These are phyloP conservation scores for Megacollybia platyphylla DNA, from an alignment of 1,284 basidiomycete species.

Conservation along the genomic window DNA sequence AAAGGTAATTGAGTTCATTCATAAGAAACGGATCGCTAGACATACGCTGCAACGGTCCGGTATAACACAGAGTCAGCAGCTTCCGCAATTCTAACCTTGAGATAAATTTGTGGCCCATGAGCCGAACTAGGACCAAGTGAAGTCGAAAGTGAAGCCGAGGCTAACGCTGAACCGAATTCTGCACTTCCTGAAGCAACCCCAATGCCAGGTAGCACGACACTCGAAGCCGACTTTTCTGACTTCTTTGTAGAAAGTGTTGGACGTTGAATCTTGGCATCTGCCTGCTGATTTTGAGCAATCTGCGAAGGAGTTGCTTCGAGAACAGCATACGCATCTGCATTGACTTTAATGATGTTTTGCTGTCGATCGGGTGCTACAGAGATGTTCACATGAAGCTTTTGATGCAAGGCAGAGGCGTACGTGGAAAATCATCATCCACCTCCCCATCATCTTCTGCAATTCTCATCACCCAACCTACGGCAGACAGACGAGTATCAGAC, in stretches of 20 bases:
- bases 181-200: conserved; percentile 15
- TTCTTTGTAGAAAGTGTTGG: conserved; percentile 54
- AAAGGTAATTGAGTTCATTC: background rate
- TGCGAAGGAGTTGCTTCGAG: conserved; percentile 67
- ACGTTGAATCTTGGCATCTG: conserved; percentile 69
- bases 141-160: conserved; percentile 39
- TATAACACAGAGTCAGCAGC: conserved; percentile 70
- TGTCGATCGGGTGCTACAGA: conserved; percentile 82
- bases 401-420: conserved; percentile 28
- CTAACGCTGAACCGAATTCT: conserved; percentile 21
- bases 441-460: conserved; percentile 97
- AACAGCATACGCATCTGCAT: conserved; percentile 85
- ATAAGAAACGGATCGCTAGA: conserved; percentile 6
- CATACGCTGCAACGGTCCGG: conserved; percentile 82
- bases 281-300: conserved; percentile 67
- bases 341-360: conserved; percentile 79
- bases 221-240: conserved; percentile 12
- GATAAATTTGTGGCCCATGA: conserved; percentile 68
- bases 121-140: conserved; percentile 55
- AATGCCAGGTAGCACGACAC: conserved; percentile 7
- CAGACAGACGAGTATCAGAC: conserved; percentile 48
- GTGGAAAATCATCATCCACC: conserved; percentile 97
- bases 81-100: conserved; percentile 69
- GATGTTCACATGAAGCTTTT: conserved; percentile 2
- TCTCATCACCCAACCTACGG: conserved; percentile 87